These are phyloP conservation scores for Phycomyces nitens DNA, from an alignment of 192 early-diverging fungal species.

Conservation along the genomic window DNA sequence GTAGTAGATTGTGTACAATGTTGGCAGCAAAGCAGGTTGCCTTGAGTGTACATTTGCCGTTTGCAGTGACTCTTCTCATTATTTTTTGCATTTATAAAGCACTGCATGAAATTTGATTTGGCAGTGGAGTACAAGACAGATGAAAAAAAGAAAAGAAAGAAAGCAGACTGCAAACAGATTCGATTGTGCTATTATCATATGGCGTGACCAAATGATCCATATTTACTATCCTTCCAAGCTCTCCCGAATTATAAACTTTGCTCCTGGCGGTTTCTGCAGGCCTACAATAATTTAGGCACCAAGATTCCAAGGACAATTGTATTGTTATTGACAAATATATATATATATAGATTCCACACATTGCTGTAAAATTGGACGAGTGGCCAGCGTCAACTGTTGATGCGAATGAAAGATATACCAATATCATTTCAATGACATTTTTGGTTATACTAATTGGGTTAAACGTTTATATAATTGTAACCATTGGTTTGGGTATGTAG, in stretches of 20 bases:
- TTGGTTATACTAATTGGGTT: slow-evolving; percentile 41
- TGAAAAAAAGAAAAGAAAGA: not conserved
- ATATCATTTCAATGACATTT: slow-evolving; percentile 31
- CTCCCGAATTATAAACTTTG: not conserved
- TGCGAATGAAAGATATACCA: slow-evolving; percentile 34
- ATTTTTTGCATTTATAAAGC: slow-evolving; percentile 57
- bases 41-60: slow-evolving; percentile 73
- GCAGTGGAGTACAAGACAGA: not conserved
- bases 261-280: not conserved
- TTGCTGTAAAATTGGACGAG: not conserved
- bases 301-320: not conserved
- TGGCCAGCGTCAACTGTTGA: slow-evolving; percentile 27
- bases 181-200: not conserved
- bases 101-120: slow-evolving; percentile 43
- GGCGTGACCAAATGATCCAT: not conserved
- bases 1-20: slow-evolving; percentile 58
- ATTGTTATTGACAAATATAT: too few species aligned
- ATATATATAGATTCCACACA: not conserved
- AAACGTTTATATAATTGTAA: slow-evolving; percentile 44
- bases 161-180: not conserved
- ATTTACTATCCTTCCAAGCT: too few species aligned
- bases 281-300: not conserved
- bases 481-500: slow-evolving; percentile 29
- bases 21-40: slow-evolving; percentile 76
- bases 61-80: slow-evolving; percentile 77